These are phyloP conservation scores for Kuraishia floccosa DNA, from an alignment of 805 yeast species.

Conservation along the genomic window DNA sequence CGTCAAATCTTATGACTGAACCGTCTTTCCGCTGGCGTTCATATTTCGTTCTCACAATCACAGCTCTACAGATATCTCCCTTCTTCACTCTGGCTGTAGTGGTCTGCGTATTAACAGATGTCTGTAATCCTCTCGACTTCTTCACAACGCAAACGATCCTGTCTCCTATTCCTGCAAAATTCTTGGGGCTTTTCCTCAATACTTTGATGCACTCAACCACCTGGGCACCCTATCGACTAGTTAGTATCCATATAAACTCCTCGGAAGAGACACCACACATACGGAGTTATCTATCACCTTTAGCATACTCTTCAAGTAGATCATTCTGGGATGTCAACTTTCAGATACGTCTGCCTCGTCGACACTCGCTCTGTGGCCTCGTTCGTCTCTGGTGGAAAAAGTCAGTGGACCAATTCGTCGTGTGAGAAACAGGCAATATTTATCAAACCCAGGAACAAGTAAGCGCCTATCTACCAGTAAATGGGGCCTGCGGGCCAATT, in stretches of 20 bases:
- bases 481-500: too few relatives aligned
- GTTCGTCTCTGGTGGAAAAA: too few relatives aligned
- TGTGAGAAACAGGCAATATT: too few relatives aligned
- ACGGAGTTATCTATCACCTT: constrained; percentile 88
- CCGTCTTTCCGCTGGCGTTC: constrained; percentile 78
- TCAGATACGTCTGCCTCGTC: not conserved
- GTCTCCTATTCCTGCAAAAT: constrained; percentile 82
- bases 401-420: too few relatives aligned
- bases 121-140: constrained; percentile 70
- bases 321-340: constrained; percentile 36
- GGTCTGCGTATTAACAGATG: constrained; percentile 61
- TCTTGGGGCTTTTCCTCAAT: constrained; percentile 75
- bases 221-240: constrained; percentile 54
- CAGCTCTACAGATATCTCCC: constrained; percentile 94
- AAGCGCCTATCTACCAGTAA: too few relatives aligned
- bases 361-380: not conserved
- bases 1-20: constrained; percentile 77
- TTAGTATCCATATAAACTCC: not conserved
- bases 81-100: constrained; percentile 78
- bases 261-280: constrained; percentile 6
- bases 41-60: constrained; percentile 79
- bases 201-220: constrained; percentile 94
- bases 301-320: constrained; percentile 76
- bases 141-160: constrained; percentile 90
- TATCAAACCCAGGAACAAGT: too few relatives aligned